Evolutionary conservation across 2,329 filamentous ascomycete species (phyloP).

Genomic region (Thermomyces lanuginosus): DNA sequence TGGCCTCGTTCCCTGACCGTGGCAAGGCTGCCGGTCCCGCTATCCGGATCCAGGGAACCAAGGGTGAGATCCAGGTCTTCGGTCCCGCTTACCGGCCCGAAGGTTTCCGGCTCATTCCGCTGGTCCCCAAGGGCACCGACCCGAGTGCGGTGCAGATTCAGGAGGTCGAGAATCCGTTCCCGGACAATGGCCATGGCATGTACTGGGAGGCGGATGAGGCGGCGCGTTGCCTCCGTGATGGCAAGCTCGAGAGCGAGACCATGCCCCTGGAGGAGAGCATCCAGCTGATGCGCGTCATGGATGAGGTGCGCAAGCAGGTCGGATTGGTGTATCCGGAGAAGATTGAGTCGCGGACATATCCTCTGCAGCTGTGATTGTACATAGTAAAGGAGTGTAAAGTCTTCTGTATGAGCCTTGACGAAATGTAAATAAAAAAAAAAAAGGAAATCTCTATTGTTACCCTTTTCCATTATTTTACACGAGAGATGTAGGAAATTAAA

Average conservation of each 20-base stretch:
- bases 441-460: too few relatives aligned
- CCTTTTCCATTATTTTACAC: too few relatives aligned
- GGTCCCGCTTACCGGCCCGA: slow-evolving; percentile 55
- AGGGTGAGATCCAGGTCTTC: slow-evolving; percentile 67
- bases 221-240: slow-evolving; percentile 57
- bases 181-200: slow-evolving; percentile 60
- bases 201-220: slow-evolving; percentile 78
- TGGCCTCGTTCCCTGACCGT: slow-evolving; percentile 45
- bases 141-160: slow-evolving; percentile 27
- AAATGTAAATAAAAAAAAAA: not conserved
- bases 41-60: slow-evolving; percentile 64
- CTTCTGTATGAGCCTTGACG: not conserved
- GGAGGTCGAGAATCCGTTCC: slow-evolving; percentile 28
- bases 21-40: slow-evolving; percentile 45
- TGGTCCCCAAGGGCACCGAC: slow-evolving; percentile 26
- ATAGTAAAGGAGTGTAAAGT: not conserved
- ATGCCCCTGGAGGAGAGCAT: slow-evolving; percentile 63
- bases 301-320: slow-evolving; percentile 48
- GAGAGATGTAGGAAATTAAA: too few relatives aligned
- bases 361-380: slow-evolving; percentile 25
- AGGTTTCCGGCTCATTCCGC: slow-evolving; percentile 47
- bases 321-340: slow-evolving; percentile 47
- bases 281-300: slow-evolving; percentile 69
- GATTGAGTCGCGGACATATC: slow-evolving; percentile 46
- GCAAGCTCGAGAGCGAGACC: slow-evolving; percentile 55